Base-by-base conservation (phyloP, 2,329 filamentous ascomycete genomes). In the Magnaporthiopsis poae region DNA sequence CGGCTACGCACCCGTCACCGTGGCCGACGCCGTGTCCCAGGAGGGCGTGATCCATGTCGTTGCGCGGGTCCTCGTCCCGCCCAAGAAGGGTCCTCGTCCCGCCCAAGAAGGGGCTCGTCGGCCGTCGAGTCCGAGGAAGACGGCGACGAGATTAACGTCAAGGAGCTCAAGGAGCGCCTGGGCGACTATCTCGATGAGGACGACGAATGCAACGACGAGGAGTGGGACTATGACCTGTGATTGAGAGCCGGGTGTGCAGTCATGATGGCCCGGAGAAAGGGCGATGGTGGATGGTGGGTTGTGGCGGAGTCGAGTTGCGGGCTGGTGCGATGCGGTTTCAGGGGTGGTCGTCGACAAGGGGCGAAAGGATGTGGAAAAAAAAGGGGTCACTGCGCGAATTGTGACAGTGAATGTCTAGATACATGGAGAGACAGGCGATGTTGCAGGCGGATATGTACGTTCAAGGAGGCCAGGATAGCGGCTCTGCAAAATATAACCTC, bases 21-120 rank as follows among this genome's bases (percentile, higher is more conserved):
- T 91, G 8, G 80, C 87, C 69, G 92, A 96, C 73, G 88, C 82
- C 0, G 76, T 95, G 66, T 90, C 88, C 0, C 85, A 83, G 72
- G 90, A 96, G 74, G 93, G 93, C 39, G 92, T 94, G 18, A 84
- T 96, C 56, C 93, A 96, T 67, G 87, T 94, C 21, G 81, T 95
- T 0, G 82, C 84, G 63, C 82, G 82, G 67, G 86, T 96, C 0
- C 78, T 96, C 67, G 86, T 97, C 69, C 93, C 93, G 60, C 91
- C 92, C 1, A 87, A 85, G 77, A 82, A 81, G 68, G 67, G 86
- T 96, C 0, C 78, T 96, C 67, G 86, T 97, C 69, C 93, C 93
- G 60, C 91, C 92, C 1, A 87, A 85, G 77, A 82, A 81, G 68
- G n/a, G 73, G 64, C 39, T 63, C 62, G 7, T 73, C 18, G 59